Evolutionary conservation across 495 filamentous ascomycete genomes (phyloP).

Genomic region (Aspergillus egyptiacus): DNA sequence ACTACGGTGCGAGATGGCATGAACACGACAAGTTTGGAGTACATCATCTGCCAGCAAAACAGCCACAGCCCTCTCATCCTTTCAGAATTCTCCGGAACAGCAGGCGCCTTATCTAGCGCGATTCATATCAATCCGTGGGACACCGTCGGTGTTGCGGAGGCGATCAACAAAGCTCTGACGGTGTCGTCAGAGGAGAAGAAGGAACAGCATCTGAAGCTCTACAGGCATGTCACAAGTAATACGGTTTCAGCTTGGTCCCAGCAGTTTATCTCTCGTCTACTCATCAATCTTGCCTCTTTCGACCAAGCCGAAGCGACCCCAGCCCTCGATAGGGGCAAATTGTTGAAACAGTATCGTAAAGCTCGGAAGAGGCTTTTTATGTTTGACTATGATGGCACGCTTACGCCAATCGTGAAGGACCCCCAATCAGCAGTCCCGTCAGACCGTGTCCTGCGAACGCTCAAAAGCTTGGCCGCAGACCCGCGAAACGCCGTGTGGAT

Average conservation of each 20-base stretch:
- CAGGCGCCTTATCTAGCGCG: slow-evolving; percentile 74
- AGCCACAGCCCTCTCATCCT: slow-evolving; percentile 81
- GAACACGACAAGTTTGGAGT: slow-evolving; percentile 94
- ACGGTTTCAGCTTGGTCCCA: slow-evolving; percentile 80
- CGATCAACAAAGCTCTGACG: slow-evolving; percentile 70
- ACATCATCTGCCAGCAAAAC: slow-evolving; percentile 82
- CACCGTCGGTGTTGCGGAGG: slow-evolving; percentile 67
- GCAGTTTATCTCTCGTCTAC: slow-evolving; percentile 65
- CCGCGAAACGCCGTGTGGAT: slow-evolving; percentile 91
- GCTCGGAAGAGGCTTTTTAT: slow-evolving; percentile 79
- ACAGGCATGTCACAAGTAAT: slow-evolving; percentile 73
- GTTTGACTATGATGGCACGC: slow-evolving; percentile 97
- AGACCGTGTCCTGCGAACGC: slow-evolving; percentile 67
- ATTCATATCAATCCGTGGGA: slow-evolving; percentile 97
- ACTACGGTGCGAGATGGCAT: slow-evolving; percentile 91
- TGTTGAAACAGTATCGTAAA: slow-evolving; percentile 65
- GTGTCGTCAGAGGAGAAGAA: slow-evolving; percentile 61
- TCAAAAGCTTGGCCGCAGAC: slow-evolving; percentile 74
- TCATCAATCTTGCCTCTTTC: slow-evolving; percentile 70
- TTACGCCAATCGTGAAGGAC: slow-evolving; percentile 92
- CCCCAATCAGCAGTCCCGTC: slow-evolving; percentile 83
- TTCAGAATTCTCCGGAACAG: slow-evolving; percentile 92
- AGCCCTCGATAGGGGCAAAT: slow-evolving; percentile 61
- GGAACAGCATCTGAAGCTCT: slow-evolving; percentile 50
- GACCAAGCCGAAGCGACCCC: slow-evolving; percentile 73